Evolutionary conservation across 2,329 filamentous ascomycete species (phyloP).

Genomic region (Curvularia hawaiiensis): DNA sequence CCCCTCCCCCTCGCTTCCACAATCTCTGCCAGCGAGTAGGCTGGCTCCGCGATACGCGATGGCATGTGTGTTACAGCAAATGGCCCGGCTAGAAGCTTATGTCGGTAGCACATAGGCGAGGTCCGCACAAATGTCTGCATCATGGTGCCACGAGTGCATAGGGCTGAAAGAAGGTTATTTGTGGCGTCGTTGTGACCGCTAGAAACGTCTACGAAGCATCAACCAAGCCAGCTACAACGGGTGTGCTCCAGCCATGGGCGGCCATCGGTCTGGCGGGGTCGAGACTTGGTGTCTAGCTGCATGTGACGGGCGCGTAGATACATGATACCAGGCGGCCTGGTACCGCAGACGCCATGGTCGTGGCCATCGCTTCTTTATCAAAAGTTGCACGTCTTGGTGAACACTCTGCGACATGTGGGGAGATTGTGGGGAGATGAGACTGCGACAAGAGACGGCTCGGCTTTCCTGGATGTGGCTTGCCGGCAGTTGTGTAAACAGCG

Average conservation of each 20-base stretch:
- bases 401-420: not conserved
- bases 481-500: not conserved
- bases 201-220: not conserved
- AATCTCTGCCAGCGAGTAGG: not conserved
- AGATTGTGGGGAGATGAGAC: not conserved
- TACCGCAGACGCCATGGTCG: not conserved
- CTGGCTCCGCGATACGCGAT: slow-evolving; percentile 4
- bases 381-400: not conserved
- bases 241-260: not conserved
- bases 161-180: slow-evolving; percentile 11
- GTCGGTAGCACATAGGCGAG: slow-evolving; percentile 16
- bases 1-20: not conserved
- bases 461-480: not conserved
- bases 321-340: not conserved
- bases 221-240: slow-evolving; percentile 3
- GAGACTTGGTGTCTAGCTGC: not conserved
- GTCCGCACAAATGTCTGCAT: slow-evolving; percentile 4
- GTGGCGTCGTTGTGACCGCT: slow-evolving; percentile 8
- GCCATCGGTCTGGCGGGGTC: not conserved
- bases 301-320: not conserved
- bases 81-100: not conserved
- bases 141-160: slow-evolving; percentile 4
- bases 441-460: not conserved
- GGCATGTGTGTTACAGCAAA: slow-evolving; percentile 6
- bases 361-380: not conserved